Conservation (phyloP, 2,329 filamentous ascomycete species). For the Aspergillus ibericus region DNA sequence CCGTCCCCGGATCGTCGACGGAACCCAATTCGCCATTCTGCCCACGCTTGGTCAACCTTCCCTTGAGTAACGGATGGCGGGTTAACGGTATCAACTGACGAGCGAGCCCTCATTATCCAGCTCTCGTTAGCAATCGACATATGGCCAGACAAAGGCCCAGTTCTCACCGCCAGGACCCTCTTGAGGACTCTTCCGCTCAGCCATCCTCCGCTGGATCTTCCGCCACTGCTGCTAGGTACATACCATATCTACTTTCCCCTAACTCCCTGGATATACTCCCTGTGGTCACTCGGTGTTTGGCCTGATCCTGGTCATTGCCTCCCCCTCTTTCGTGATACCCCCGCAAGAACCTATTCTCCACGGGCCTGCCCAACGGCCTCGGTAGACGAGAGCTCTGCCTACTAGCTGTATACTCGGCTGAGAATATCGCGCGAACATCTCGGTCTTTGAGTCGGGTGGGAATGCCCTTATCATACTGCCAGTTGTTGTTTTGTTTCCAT, state of each 20-base stretch:
- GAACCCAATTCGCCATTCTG: slow-evolving; percentile 20
- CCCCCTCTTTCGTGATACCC: slow-evolving; percentile 6
- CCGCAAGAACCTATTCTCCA: neutral
- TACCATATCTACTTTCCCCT: slow-evolving; percentile 25
- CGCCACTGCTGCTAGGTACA: slow-evolving; percentile 39
- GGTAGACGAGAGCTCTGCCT: slow-evolving; percentile 4
- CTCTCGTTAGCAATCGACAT: slow-evolving; percentile 40
- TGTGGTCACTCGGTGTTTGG: neutral
- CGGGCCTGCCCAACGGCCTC: neutral
- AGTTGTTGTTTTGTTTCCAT: neutral
- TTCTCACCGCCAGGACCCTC: slow-evolving; percentile 45
- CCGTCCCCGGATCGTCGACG: slow-evolving; percentile 13
- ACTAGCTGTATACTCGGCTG: neutral
- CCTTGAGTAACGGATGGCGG: slow-evolving; percentile 43
- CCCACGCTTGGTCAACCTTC: slow-evolving; percentile 17
- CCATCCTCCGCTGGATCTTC: slow-evolving; percentile 33
- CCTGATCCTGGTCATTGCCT: neutral
- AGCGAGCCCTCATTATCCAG: slow-evolving; percentile 33
- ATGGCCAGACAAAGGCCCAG: slow-evolving; percentile 50
- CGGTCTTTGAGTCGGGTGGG: neutral
- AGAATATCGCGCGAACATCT: neutral
- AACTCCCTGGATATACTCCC: neutral
- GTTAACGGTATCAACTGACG: slow-evolving; percentile 38
- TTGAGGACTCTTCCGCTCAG: slow-evolving; percentile 40
- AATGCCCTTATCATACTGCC: neutral